Percentiles rank a stretch among this genome's conserved stretches.
Evolutionary conservation across 306 rosid species (phyloP).

Genomic region (Casuarina glauca): DNA sequence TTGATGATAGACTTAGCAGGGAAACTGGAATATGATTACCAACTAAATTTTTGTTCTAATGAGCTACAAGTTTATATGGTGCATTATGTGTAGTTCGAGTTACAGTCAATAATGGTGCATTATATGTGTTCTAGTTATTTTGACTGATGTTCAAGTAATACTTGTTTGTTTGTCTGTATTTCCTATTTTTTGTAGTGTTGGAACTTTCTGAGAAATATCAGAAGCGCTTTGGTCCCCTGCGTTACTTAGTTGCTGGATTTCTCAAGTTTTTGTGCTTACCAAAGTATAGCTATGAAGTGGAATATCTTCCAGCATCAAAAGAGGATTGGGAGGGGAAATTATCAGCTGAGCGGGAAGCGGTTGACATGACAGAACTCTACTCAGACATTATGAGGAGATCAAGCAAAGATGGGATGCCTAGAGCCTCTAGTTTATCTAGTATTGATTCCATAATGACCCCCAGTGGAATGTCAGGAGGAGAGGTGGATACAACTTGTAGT

Average conservation of each 20-base stretch:
- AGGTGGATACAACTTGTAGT: conserved; percentile 66
- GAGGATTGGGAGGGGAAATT: conserved; percentile 71
- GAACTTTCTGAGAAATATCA: conserved; percentile 96
- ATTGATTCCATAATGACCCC: conserved; percentile 98
- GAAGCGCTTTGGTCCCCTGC: conserved; percentile 92
- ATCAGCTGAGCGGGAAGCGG: conserved; percentile 61
- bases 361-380: conserved; percentile 85
- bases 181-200: conserved; percentile 62
- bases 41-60: neutral
- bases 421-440: conserved; percentile 99
- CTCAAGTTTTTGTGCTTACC: conserved; percentile 94
- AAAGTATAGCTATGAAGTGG: conserved; percentile 87
- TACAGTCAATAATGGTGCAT: neutral
- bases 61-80: neutral
- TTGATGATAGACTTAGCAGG: neutral
- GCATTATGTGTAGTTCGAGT: neutral
- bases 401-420: conserved; percentile 81
- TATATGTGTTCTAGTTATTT: neutral
- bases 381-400: conserved; percentile 86
- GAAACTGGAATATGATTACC: neutral
- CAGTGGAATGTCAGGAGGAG: conserved; percentile 88
- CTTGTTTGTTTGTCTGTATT: conserved; percentile 16
- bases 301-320: conserved; percentile 83
- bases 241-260: conserved; percentile 97
- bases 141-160: neutral